Conservation (phyloP, 495 filamentous ascomycete species). For the Penicillium ochrochloron region DNA sequence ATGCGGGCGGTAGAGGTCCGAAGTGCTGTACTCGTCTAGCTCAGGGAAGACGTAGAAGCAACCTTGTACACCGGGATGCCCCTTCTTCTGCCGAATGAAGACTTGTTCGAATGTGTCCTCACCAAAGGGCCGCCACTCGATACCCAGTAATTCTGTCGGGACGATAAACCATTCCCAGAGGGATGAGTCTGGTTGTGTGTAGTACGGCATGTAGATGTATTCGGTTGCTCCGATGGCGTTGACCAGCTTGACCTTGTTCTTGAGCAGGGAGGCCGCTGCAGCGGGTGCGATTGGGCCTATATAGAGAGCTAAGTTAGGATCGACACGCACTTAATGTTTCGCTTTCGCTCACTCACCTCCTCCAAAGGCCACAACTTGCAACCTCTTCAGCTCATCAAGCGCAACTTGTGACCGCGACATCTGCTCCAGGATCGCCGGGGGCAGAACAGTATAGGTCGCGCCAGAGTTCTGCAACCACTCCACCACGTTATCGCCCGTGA, state of each 20-base stretch:
- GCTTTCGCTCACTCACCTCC: conserved; percentile 26
- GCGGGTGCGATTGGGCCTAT: not conserved
- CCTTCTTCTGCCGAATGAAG: conserved; percentile 20
- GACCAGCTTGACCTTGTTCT: conserved; percentile 15
- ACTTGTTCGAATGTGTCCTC: conserved; percentile 51
- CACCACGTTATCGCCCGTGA: conserved; percentile 25
- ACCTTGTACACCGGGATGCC: conserved; percentile 27
- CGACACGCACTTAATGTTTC: not conserved
- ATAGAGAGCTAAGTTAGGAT: not conserved
- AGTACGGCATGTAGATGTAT: conserved; percentile 23
- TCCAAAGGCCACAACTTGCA: conserved; percentile 26
- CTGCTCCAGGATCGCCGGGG: conserved; percentile 27
- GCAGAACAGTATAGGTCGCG: conserved; percentile 18
- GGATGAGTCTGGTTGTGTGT: conserved; percentile 19
- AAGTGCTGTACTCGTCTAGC: conserved; percentile 53
- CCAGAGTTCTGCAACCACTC: conserved; percentile 23
- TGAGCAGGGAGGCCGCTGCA: conserved; percentile 8
- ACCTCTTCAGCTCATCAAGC: conserved; percentile 22
- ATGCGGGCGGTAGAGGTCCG: conserved; percentile 60
- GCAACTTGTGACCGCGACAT: conserved; percentile 21
- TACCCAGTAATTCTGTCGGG: conserved; percentile 20
- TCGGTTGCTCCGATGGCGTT: conserved; percentile 21
- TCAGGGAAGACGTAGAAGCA: conserved; percentile 39
- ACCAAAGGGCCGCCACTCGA: conserved; percentile 24
- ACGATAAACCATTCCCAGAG: conserved; percentile 27